Conservation (phyloP, 1,139 yeast genomes). For the Geotrichum restrictum region DNA sequence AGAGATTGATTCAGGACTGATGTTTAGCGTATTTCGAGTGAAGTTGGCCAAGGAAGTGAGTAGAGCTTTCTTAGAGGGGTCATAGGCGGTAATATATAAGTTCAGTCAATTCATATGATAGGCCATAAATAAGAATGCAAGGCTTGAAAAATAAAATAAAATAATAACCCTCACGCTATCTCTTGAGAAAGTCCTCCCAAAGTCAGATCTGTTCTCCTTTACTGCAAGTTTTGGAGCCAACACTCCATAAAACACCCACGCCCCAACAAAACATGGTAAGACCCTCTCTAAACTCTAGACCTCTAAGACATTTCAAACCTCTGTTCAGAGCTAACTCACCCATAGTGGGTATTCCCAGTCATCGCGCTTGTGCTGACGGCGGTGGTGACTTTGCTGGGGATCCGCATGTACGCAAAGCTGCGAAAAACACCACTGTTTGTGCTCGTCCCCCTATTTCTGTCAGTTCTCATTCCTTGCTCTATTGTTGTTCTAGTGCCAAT, state of each 20-base stretch:
- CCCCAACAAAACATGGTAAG: too few species aligned
- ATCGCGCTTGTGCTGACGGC: conserved; percentile 39
- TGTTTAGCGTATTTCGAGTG: conserved; percentile 23
- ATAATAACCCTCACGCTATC: neutral
- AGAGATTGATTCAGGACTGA: conserved; percentile 5
- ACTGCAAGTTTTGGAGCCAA: too few species aligned
- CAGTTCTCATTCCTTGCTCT: conserved; percentile 55
- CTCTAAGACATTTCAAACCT: too few species aligned
- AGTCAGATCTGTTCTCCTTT: too few species aligned
- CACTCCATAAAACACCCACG: too few species aligned
- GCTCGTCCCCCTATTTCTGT: conserved; percentile 42
- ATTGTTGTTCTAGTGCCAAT: conserved; percentile 54
- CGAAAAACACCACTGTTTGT: conserved; percentile 42
- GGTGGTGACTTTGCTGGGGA: conserved; percentile 36
- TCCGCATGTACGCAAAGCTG: conserved; percentile 40
- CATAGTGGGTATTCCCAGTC: conserved; percentile 35
- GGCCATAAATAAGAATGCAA: neutral
- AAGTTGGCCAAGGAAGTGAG: conserved; percentile 28
- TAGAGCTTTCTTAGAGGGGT: conserved; percentile 28
- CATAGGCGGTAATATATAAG: conserved; percentile 10
- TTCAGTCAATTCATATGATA: neutral
- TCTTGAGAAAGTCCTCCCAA: neutral
- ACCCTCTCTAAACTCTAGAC: too few species aligned
- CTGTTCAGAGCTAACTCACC: neutral
- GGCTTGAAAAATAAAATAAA: neutral